Conservation (phyloP, 2,329 filamentous ascomycete species). For the Trichophyton benhamiae region DNA sequence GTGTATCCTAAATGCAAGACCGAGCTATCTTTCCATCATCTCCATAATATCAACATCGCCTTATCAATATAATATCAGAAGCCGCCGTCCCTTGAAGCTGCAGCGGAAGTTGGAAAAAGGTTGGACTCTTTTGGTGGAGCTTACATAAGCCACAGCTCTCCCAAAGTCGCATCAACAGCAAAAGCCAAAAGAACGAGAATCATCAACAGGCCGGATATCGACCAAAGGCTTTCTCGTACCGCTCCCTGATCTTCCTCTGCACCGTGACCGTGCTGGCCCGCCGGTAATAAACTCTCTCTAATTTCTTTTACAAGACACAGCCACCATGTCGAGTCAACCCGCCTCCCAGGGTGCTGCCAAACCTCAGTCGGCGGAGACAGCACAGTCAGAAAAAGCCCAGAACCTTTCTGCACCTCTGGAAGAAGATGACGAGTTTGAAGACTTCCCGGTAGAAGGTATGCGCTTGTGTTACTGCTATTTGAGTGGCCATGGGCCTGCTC, state of each 20-base stretch:
- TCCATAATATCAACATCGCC: no score
- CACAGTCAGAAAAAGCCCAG: constrained; percentile 22
- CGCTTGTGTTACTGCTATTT: background rate
- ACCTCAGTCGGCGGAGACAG: background rate
- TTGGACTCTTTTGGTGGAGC: no score
- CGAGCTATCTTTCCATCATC: no score
- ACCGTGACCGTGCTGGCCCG: background rate
- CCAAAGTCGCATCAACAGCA: background rate
- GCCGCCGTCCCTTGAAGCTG: no score
- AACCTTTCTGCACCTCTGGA: constrained; percentile 63
- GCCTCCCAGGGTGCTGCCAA: background rate
- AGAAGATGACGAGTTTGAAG: constrained; percentile 98
- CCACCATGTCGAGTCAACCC: background rate
- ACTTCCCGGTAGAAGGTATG: constrained; percentile 90
- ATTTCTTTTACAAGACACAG: background rate
- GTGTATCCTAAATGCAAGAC: no score
- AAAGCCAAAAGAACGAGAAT: background rate
- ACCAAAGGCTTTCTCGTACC: background rate
- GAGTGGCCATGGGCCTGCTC: background rate
- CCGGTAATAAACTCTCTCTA: background rate
- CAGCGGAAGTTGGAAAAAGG: no score
- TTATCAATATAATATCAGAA: no score
- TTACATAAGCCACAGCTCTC: no score
- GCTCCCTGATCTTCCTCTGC: background rate
- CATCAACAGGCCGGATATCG: background rate